Evolutionary conservation across 306 rosid species (phyloP).

Genomic region (Spatholobus suberectus): DNA sequence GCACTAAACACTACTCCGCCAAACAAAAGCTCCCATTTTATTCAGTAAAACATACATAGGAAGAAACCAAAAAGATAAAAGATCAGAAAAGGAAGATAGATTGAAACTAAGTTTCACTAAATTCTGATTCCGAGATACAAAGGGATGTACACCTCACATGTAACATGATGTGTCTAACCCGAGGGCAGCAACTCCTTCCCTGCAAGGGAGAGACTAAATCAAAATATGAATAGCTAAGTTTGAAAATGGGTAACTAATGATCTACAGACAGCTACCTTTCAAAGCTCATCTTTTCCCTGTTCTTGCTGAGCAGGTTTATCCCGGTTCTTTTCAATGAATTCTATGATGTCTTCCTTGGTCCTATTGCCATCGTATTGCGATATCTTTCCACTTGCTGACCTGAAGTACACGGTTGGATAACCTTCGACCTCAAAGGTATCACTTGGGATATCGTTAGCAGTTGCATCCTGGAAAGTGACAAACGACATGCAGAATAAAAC

Average conservation of each 20-base stretch:
- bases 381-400: slow-evolving; percentile 75
- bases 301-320: slow-evolving; percentile 59
- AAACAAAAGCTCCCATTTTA: slow-evolving; percentile 54
- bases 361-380: slow-evolving; percentile 62
- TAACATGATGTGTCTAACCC: background rate
- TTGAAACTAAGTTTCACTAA: slow-evolving; percentile 44
- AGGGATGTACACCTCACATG: slow-evolving; percentile 32
- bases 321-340: slow-evolving; percentile 76
- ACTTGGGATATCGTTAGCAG: slow-evolving; percentile 77
- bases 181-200: background rate
- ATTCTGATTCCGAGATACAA: slow-evolving; percentile 31
- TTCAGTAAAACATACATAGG: slow-evolving; percentile 34
- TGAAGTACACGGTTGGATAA: slow-evolving; percentile 83
- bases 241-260: background rate
- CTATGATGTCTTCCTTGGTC: slow-evolving; percentile 76
- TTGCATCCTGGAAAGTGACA: slow-evolving; percentile 72
- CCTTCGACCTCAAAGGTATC: slow-evolving; percentile 76
- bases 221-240: background rate
- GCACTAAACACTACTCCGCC: slow-evolving; percentile 41
- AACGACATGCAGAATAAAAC: background rate
- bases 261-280: slow-evolving; percentile 51
- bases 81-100: slow-evolving; percentile 36
- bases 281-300: slow-evolving; percentile 82
- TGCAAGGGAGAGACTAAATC: background rate
- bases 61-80: background rate